Conservation (phyloP, 305 asterid species). For the Caryopteris hybrid region DNA sequence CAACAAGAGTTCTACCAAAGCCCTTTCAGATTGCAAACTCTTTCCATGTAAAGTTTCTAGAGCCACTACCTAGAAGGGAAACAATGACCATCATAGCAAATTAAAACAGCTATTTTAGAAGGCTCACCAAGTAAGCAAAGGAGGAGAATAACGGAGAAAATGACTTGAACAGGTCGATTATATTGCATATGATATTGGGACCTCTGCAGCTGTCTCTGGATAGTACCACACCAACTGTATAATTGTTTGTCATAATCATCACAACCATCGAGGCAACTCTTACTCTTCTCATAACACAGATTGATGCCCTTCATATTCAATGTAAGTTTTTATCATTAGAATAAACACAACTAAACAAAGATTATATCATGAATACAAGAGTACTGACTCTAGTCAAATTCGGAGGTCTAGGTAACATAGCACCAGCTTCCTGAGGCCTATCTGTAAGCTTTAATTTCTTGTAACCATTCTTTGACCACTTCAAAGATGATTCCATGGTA, state of each 20-base stretch:
- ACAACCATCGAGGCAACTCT: slow-evolving; percentile 68
- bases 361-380: background rate
- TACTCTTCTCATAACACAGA: slow-evolving; percentile 62
- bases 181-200: slow-evolving; percentile 84
- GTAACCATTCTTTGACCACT: slow-evolving; percentile 80
- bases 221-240: slow-evolving; percentile 75
- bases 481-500: slow-evolving; percentile 66
- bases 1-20: background rate
- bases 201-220: slow-evolving; percentile 85
- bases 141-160: slow-evolving; percentile 48
- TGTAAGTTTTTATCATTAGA: slow-evolving; percentile 19
- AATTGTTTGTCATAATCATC: slow-evolving; percentile 71
- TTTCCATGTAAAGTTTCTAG: background rate
- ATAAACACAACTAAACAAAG: slow-evolving; percentile 8
- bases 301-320: slow-evolving; percentile 45
- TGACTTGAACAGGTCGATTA: slow-evolving; percentile 63
- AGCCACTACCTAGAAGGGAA: background rate
- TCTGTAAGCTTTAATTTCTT: slow-evolving; percentile 62
- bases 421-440: slow-evolving; percentile 47
- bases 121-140: slow-evolving; percentile 76
- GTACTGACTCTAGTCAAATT: slow-evolving; percentile 55
- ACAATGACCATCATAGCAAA: slow-evolving; percentile 2
- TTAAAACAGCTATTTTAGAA: slow-evolving; percentile 7
- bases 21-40: background rate
- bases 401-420: slow-evolving; percentile 49